Percentiles rank a stretch among this genome's conserved stretches.
Evolutionary conservation across 2,329 filamentous ascomycete species (phyloP).

Genomic region (Colletotrichum caudatum): DNA sequence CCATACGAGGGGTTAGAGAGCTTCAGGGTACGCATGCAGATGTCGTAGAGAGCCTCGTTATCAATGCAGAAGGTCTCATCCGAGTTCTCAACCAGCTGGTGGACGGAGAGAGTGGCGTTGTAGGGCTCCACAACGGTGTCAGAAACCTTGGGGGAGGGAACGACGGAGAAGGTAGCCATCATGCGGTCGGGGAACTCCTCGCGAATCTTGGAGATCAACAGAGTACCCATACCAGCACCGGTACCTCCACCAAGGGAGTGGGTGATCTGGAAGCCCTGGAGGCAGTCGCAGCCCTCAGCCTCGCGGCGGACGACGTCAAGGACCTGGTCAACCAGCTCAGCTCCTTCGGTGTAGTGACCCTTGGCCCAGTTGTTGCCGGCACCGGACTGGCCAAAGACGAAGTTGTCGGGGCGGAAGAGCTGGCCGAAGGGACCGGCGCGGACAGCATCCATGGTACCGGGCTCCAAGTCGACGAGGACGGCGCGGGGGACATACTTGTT

Average conservation of each 20-base stretch:
- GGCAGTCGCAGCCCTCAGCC: conserved; percentile 98
- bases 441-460: conserved; percentile 99
- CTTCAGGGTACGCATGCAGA: conserved; percentile 99
- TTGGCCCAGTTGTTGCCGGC: conserved; percentile 99
- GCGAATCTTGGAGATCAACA: conserved; percentile 99
- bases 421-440: conserved; percentile 97
- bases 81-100: conserved; percentile 99
- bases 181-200: conserved; percentile 99
- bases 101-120: conserved; percentile 98
- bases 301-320: conserved; percentile 98
- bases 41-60: conserved; percentile 99
- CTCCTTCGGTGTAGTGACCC: conserved; percentile 99
- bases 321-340: conserved; percentile 97
- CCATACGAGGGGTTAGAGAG: conserved; percentile 98
- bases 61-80: conserved; percentile 99
- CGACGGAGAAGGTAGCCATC: conserved; percentile 99
- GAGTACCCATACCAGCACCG: conserved; percentile 99
- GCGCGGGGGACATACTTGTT: conserved; percentile 99
- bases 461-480: conserved; percentile 99
- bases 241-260: conserved; percentile 99
- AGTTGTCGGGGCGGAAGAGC: conserved; percentile 99
- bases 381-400: conserved; percentile 99
- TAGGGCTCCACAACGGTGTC: conserved; percentile 99
- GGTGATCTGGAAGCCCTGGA: conserved; percentile 99
- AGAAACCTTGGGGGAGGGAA: conserved; percentile 98